Base-by-base conservation (phyloP, 495 filamentous ascomycete species). In the Annulohypoxylon nitens region DNA sequence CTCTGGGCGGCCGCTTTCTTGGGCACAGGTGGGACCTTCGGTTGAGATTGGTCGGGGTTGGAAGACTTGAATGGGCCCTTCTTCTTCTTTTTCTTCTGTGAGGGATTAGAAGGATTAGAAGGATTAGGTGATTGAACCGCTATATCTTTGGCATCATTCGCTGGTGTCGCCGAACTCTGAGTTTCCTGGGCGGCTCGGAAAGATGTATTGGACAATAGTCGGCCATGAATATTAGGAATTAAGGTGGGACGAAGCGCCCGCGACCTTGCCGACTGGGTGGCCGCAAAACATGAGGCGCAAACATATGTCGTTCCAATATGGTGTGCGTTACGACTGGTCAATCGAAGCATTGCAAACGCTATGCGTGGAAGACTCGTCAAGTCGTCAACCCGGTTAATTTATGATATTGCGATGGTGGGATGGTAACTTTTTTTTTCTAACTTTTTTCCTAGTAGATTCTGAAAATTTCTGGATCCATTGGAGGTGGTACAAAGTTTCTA, bases 261-360 rank as follows among this genome's bases (percentile, higher is more conserved):
- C 11, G 43, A 50, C 41, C 68, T 71, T 61, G 63, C 39, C 54
- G 63, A 41, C 18, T 53, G 57, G 9, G 69, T 59, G 14, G 57
- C 68, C 25, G 53, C 55, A 43, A 71, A 45, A 63, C 77, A 77
- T 65, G 71, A 70, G 23, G 72, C 61, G 71, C 77, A 78, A 65
- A 78, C 64, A 47, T 75, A 75, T 0, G 77, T 71, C 6, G 64
- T 67, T 48, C 71, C 67, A 61, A 77, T 65, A 63, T 75, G 75
- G n/a, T 59, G 57, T 20, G 69, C 64, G 57, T 64, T 64, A 14
- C 64, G 64, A 20, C 77, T 71, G 45, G 74, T 66, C 66, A 78
- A 67, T 75, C 48, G 77, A 64, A 78, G 77, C 77, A 78, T 78
- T 74, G 77, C 76, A 77, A 74, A 64, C 39, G 61, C 58, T 57